These are phyloP conservation scores for Ceratocystiopsis minuta DNA, from an alignment of 2,329 filamentous ascomycete genomes.

Conservation along the genomic window DNA sequence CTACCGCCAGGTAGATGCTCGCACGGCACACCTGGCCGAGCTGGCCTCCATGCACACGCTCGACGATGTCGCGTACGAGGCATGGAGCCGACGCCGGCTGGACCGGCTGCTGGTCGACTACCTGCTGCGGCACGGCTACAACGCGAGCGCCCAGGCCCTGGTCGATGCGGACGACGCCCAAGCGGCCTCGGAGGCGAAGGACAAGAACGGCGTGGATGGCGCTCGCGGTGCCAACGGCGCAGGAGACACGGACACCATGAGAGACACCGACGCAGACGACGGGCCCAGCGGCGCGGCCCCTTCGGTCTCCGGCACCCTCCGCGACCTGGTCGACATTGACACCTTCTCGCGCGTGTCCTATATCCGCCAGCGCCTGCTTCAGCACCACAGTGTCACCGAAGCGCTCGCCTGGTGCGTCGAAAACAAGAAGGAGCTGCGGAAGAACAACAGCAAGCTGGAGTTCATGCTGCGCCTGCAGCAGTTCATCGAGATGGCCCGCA, in stretches of 20 bases:
- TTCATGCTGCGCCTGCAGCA: conserved; percentile 89
- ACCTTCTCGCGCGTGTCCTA: conserved; percentile 70
- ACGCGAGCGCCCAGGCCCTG: conserved; percentile 55
- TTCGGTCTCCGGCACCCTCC: conserved; percentile 27
- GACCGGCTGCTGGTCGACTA: conserved; percentile 86
- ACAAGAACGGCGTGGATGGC: no score
- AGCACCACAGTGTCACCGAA: conserved; percentile 52
- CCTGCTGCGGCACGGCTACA: conserved; percentile 67
- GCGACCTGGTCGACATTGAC: conserved; percentile 70
- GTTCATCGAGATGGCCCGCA: conserved; percentile 77
- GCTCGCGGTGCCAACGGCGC: no score
- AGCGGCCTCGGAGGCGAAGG: conserved; percentile 23
- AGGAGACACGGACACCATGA: no score
- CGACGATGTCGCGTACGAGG: conserved; percentile 84
- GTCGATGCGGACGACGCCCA: conserved; percentile 34
- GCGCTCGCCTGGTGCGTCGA: conserved; percentile 82
- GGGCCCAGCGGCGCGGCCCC: no score
- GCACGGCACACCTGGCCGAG: conserved; percentile 64
- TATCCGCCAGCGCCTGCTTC: conserved; percentile 52
- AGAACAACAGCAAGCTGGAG: conserved; percentile 76
- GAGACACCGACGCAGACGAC: no score
- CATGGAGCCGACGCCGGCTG: conserved; percentile 67
- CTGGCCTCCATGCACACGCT: conserved; percentile 64
- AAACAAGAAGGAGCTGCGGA: conserved; percentile 81
- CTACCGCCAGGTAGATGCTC: conserved; percentile 56